A percentile compares a stretch with the other conserved stretches of the same genome.
Evolutionary conservation across 768 basidiomycete species (phyloP).

Genomic region (Scleroderma bovista): DNA sequence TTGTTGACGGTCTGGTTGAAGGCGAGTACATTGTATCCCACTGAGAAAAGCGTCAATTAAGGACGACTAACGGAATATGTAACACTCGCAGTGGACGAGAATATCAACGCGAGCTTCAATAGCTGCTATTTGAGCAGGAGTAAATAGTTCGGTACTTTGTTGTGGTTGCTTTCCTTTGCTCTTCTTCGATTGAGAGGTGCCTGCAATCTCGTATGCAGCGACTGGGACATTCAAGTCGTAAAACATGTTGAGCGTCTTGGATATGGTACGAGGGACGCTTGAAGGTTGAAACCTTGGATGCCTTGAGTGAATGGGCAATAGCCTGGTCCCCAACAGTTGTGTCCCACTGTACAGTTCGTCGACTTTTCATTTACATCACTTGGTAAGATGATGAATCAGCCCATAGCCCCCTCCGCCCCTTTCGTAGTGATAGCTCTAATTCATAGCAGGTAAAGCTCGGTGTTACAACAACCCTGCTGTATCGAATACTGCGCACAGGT

Average conservation of each 20-base stretch:
- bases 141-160: slow-evolving; percentile 34
- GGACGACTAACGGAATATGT: not conserved
- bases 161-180: slow-evolving; percentile 29
- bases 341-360: too few relatives aligned
- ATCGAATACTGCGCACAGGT: not conserved
- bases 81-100: slow-evolving; percentile 62
- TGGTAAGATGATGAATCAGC: too few relatives aligned
- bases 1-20: slow-evolving; percentile 70
- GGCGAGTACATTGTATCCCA: slow-evolving; percentile 82
- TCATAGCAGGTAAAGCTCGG: not conserved
- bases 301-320: too few relatives aligned
- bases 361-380: too few relatives aligned
- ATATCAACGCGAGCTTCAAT: slow-evolving; percentile 64
- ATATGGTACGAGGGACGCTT: too few relatives aligned
- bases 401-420: too few relatives aligned
- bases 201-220: slow-evolving; percentile 15
- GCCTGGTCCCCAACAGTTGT: too few relatives aligned
- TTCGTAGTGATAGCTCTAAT: too few relatives aligned
- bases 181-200: slow-evolving; percentile 19
- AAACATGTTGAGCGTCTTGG: slow-evolving; percentile 45
- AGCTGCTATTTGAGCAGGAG: slow-evolving; percentile 48
- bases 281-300: too few relatives aligned
- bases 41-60: slow-evolving; percentile 33
- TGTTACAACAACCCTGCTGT: not conserved
- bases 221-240: slow-evolving; percentile 67